These are phyloP conservation scores for Pyracantha coccinea DNA, from an alignment of 331 rosid genomes.

Conservation along the genomic window DNA sequence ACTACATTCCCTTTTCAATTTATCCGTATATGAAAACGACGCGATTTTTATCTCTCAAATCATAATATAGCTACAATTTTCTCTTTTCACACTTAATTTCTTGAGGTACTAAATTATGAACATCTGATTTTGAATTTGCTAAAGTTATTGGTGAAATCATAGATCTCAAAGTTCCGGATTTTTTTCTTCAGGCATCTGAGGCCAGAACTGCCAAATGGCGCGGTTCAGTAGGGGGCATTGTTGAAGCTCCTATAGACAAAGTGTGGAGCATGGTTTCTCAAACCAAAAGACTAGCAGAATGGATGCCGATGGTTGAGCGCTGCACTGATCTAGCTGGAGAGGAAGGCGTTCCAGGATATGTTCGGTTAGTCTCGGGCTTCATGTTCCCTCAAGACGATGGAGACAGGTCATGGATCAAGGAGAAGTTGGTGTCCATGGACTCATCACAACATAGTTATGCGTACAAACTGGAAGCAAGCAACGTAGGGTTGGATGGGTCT, in stretches of 20 bases:
- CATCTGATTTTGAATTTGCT: not conserved
- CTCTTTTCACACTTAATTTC: not conserved
- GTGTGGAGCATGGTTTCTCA: conserved; percentile 58
- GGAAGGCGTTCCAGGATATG: conserved; percentile 52
- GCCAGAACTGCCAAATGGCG: conserved; percentile 44
- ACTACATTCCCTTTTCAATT: not conserved
- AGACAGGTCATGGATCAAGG: conserved; percentile 85
- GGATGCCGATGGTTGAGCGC: conserved; percentile 87
- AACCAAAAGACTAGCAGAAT: conserved; percentile 50
- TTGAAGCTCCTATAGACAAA: conserved; percentile 48
- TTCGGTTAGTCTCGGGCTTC: conserved; percentile 58
- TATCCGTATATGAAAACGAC: not conserved
- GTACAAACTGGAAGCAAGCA: conserved; percentile 68
- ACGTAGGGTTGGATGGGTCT: conserved; percentile 68
- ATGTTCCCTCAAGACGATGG: conserved; percentile 74
- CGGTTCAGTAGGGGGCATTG: conserved; percentile 55
- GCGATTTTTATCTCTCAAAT: not conserved
- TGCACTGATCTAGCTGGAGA: conserved; percentile 47
- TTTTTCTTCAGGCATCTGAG: conserved; percentile 5
- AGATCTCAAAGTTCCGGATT: not conserved
- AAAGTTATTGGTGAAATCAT: not conserved
- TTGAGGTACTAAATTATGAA: not conserved
- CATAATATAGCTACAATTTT: not conserved
- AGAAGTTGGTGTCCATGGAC: conserved; percentile 53
- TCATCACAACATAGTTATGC: conserved; percentile 38